These are phyloP conservation scores for Pyrenochaeta sp. DNA, from an alignment of 2,329 filamentous ascomycete genomes.

Conservation along the genomic window DNA sequence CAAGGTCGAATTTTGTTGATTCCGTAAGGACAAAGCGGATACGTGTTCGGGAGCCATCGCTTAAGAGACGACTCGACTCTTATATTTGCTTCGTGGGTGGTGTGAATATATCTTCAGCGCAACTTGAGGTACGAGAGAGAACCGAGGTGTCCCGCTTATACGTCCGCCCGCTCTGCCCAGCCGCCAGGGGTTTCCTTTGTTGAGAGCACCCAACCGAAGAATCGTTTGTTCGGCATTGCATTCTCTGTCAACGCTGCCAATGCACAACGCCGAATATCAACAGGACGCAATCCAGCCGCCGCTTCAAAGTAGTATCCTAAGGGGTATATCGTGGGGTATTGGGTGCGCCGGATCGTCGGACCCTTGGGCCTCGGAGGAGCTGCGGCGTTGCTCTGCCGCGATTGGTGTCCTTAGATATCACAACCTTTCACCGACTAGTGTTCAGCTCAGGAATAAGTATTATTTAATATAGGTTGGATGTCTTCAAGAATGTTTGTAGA, in stretches of 20 bases:
- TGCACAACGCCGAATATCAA: too few species aligned
- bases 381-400: slow-evolving; percentile 32
- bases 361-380: slow-evolving; percentile 29
- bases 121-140: not conserved
- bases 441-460: not conserved
- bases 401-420: slow-evolving; percentile 24
- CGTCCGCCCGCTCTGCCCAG: not conserved
- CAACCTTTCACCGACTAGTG: too few species aligned
- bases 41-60: slow-evolving; percentile 34
- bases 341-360: too few species aligned
- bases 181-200: not conserved
- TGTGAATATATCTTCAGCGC: slow-evolving; percentile 1
- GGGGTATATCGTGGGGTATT: too few species aligned
- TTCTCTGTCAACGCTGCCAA: too few species aligned
- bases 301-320: too few species aligned
- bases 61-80: slow-evolving; percentile 17
- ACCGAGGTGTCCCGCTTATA: slow-evolving; percentile 1
- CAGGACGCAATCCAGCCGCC: too few species aligned
- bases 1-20: slow-evolving; percentile 4
- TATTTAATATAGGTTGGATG: not conserved
- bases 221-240: not conserved
- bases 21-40: slow-evolving; percentile 16
- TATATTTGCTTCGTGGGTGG: not conserved
- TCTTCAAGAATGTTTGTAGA: too few species aligned
- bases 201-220: not conserved